phyloP scores from a whole-genome alignment of 1,284 basidiomycete genomes.

The Laetiporus sulphureus region DNA sequence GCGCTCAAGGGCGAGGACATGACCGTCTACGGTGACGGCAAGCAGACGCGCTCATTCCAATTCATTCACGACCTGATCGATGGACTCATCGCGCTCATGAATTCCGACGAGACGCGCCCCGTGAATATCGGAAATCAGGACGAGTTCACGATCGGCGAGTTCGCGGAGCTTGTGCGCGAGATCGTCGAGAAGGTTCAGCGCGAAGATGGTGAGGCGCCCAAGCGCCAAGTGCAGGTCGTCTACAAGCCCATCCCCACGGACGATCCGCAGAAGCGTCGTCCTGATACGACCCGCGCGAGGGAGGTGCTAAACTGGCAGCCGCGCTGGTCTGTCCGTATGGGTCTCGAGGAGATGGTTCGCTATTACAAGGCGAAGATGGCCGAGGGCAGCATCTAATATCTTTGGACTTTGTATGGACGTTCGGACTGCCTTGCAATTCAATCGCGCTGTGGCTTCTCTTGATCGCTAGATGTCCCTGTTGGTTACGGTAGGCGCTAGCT shows the following conservation, averaged over 20 bases:
- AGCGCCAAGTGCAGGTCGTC: conserved; percentile 63
- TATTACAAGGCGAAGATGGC: conserved; percentile 87
- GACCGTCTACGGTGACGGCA: conserved; percentile 96
- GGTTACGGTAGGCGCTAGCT: conserved; percentile 3
- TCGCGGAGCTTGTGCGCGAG: conserved; percentile 83
- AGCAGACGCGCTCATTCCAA: conserved; percentile 95
- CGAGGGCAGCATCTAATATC: conserved; percentile 69
- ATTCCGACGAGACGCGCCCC: conserved; percentile 83
- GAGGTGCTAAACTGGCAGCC: conserved; percentile 87
- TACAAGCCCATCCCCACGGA: conserved; percentile 87
- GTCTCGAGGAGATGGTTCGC: conserved; percentile 89
- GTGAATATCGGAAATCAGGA: conserved; percentile 93
- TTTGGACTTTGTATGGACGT: too few relatives aligned
- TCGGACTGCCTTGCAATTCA: too few relatives aligned
- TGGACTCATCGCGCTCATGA: conserved; percentile 88
- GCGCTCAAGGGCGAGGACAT: conserved; percentile 93
- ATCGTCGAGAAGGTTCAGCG: conserved; percentile 86
- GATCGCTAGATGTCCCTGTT: background rate
- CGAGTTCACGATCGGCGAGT: conserved; percentile 92
- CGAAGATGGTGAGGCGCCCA: conserved; percentile 62
- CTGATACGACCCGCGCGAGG: conserved; percentile 89
- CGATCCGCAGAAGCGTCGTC: conserved; percentile 90
- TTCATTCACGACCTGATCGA: conserved; percentile 83
- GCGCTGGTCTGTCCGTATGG: conserved; percentile 86
- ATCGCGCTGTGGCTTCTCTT: too few relatives aligned